Conservation (phyloP, 2,329 filamentous ascomycete genomes). For the Aspergillus hiratsukae region DNA sequence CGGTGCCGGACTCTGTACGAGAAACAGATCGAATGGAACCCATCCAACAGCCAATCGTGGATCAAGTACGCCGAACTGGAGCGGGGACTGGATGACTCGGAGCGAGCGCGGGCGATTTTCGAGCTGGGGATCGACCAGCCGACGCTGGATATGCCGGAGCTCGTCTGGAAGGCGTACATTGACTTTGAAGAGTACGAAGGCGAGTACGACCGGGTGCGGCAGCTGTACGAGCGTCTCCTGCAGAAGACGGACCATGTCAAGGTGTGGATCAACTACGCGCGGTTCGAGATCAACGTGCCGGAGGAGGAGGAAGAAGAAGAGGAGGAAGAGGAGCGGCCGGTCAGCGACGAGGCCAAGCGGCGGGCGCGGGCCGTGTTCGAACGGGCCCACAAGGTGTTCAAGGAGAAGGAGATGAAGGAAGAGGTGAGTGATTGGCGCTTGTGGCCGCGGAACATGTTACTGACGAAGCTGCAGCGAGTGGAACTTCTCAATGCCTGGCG, state of each 20-base stretch:
- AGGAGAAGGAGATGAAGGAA: constrained; percentile 84
- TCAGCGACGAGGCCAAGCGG: constrained; percentile 78
- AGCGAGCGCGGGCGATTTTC: constrained; percentile 83
- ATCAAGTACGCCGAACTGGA: constrained; percentile 95
- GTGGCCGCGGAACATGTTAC: constrained; percentile 7
- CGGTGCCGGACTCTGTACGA: constrained; percentile 87
- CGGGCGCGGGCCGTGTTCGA: constrained; percentile 80
- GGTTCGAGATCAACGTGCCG: constrained; percentile 93
- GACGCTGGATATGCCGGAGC: constrained; percentile 90
- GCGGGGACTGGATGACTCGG: constrained; percentile 81
- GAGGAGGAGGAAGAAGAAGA: constrained; percentile 65
- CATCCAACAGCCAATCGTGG: constrained; percentile 88
- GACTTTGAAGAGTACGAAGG: constrained; percentile 97
- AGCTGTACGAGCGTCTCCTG: constrained; percentile 83
- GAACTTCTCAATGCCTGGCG: constrained; percentile 88
- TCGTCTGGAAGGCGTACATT: constrained; percentile 97
- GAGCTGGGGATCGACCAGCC: constrained; percentile 82
- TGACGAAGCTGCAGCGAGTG: constrained; percentile 58
- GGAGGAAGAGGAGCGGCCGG: constrained; percentile 50
- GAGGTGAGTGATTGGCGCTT: constrained; percentile 51
- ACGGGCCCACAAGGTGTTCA: constrained; percentile 80
- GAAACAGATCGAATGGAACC: constrained; percentile 90
- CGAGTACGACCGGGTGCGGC: constrained; percentile 77
- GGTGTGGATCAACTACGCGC: constrained; percentile 98
- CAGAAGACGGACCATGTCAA: constrained; percentile 98